Evolutionary conservation across 1,284 basidiomycete species (phyloP).

Genomic region (Schizopora paradoxa): DNA sequence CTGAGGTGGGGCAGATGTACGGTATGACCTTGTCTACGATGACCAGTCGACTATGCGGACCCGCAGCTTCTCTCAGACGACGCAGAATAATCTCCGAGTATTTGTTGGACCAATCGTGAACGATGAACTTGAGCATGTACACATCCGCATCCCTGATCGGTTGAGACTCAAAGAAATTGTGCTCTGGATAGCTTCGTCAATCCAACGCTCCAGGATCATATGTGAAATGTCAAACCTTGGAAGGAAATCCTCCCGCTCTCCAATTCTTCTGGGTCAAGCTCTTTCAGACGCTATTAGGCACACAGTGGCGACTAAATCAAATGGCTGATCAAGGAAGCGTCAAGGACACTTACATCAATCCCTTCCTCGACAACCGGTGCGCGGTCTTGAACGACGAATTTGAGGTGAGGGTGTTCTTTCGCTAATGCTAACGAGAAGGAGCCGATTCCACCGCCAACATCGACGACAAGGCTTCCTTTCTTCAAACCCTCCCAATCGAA

Average conservation of each 20-base stretch:
- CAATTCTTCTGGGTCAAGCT: conserved; percentile 7
- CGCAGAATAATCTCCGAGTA: conserved; percentile 23
- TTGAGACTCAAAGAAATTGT: conserved; percentile 27
- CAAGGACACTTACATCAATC: conserved; percentile 20
- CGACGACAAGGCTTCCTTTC: conserved; percentile 18
- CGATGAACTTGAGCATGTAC: conserved; percentile 23
- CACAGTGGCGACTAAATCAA: conserved; percentile 15
- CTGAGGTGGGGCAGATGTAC: conserved; percentile 18
- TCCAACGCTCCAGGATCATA: neutral
- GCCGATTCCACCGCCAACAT: conserved; percentile 22
- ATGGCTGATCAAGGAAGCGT: too few species aligned
- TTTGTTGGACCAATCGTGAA: conserved; percentile 26
- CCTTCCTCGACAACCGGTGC: conserved; percentile 4
- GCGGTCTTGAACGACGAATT: conserved; percentile 22
- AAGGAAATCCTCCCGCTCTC: conserved; percentile 14
- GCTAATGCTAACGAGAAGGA: conserved; percentile 15
- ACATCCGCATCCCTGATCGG: conserved; percentile 22
- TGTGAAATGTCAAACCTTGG: conserved; percentile 4
- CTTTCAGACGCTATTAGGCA: neutral
- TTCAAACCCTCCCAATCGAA: conserved; percentile 16
- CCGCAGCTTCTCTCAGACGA: conserved; percentile 24
- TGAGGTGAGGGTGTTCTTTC: conserved; percentile 14
- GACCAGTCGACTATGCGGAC: conserved; percentile 22
- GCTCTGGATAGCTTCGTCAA: conserved; percentile 16
- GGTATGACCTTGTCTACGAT: conserved; percentile 22